These are phyloP conservation scores for Knufia fluminis DNA, from an alignment of 2,329 filamentous ascomycete genomes.

Conservation along the genomic window DNA sequence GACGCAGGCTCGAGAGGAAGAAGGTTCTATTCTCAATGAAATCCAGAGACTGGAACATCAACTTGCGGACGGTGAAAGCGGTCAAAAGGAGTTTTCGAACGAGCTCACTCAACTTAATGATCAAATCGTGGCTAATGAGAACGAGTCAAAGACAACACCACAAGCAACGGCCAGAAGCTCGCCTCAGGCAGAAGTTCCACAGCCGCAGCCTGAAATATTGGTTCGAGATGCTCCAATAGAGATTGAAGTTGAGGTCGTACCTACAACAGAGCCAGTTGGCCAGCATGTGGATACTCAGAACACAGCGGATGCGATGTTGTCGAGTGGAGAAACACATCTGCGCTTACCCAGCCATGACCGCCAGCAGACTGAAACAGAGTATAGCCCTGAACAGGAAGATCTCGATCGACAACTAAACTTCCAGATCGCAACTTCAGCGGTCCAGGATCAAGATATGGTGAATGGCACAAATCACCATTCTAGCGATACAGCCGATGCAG, in stretches of 20 bases:
- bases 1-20: constrained; percentile 22
- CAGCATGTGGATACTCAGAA: not conserved
- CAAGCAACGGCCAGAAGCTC: not conserved
- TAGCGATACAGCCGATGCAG: not conserved
- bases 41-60: constrained; percentile 34
- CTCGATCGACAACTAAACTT: constrained; percentile 4
- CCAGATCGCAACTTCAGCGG: not conserved
- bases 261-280: not conserved
- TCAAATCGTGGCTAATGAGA: constrained; percentile 29
- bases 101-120: constrained; percentile 40
- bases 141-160: constrained; percentile 35
- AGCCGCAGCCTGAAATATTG: not conserved
- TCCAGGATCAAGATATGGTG: not conserved
- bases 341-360: not conserved
- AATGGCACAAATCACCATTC: not conserved
- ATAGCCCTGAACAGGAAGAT: constrained; percentile 5
- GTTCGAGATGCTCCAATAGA: not conserved
- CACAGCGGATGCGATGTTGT: not conserved
- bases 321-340: not conserved
- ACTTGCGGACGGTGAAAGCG: constrained; percentile 32
- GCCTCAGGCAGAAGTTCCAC: not conserved
- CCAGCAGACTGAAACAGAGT: not conserved
- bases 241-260: not conserved
- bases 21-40: constrained; percentile 36
- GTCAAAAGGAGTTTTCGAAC: constrained; percentile 35